Percentiles rank a stretch among this genome's conserved stretches.
These are phyloP conservation scores for Inonotus hispidus DNA, from an alignment of 1,284 basidiomycete genomes.

Conservation along the genomic window DNA sequence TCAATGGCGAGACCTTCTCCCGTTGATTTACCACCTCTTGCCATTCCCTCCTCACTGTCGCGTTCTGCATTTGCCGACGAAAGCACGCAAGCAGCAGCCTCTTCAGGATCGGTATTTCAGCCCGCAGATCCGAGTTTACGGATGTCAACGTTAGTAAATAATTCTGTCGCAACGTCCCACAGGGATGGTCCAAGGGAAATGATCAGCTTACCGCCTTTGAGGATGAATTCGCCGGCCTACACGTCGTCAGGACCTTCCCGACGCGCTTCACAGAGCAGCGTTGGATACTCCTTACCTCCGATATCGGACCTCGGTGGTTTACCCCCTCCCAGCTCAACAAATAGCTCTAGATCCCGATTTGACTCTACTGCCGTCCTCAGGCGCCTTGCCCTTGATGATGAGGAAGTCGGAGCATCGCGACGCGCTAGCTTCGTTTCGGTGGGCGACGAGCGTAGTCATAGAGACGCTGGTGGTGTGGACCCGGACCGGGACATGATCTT, in stretches of 20 bases:
- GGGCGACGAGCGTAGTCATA: slow-evolving; percentile 14
- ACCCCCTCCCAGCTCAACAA: neutral
- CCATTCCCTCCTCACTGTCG: slow-evolving; percentile 11
- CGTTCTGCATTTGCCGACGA: slow-evolving; percentile 6
- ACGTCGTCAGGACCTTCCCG: neutral
- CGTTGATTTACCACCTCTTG: slow-evolving; percentile 15
- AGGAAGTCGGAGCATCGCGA: slow-evolving; percentile 11
- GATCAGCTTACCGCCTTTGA: slow-evolving; percentile 12
- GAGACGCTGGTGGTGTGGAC: slow-evolving; percentile 12
- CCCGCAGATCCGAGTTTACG: neutral
- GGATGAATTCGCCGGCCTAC: neutral
- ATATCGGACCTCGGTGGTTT: slow-evolving; percentile 14
- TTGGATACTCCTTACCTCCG: slow-evolving; percentile 15
- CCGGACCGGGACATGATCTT: slow-evolving; percentile 5
- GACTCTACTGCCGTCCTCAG: slow-evolving; percentile 17
- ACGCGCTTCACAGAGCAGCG: slow-evolving; percentile 11
- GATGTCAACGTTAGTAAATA: neutral
- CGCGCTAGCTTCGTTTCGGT: slow-evolving; percentile 4
- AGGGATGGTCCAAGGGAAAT: slow-evolving; percentile 8
- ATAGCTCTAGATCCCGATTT: neutral
- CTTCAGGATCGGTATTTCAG: neutral
- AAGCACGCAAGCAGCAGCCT: neutral
- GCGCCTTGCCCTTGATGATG: slow-evolving; percentile 18
- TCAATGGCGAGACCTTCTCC: slow-evolving; percentile 8
- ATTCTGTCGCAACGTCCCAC: neutral